Evolutionary conservation across 2,329 filamentous ascomycete genomes (phyloP), one percentile per base, ranked within the genome.

Genomic region (Penicillium sumatraense): DNA sequence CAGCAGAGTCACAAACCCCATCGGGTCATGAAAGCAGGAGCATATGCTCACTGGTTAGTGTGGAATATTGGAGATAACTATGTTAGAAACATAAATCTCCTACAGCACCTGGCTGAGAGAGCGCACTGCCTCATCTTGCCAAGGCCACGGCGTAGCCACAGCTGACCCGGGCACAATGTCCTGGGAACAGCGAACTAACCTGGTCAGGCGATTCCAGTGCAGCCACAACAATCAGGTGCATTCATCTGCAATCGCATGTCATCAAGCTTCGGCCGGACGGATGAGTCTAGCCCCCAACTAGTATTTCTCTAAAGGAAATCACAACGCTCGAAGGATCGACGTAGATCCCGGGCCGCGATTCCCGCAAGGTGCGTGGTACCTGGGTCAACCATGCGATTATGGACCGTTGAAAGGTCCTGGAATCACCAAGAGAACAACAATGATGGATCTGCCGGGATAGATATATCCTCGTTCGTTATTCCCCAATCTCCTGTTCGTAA

Each of bases 291-390:
- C n/a, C n/a, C n/a, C n/a, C n/a, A n/a, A n/a, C n/a, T n/a, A n/a
- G n/a, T n/a, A n/a, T n/a, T n/a, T n/a, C n/a, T n/a, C n/a, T n/a
- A n/a, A n/a, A n/a, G n/a, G n/a, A n/a, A n/a, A n/a, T n/a, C n/a
- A n/a, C n/a, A n/a, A n/a, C n/a, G n/a, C n/a, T n/a, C n/a, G n/a
- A n/a, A n/a, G n/a, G 10, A 24, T 11, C 49, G 14, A 26, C 33
- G 41, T 46, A 23, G 42, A 46, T 46, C 42, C 23, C 23, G 20
- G 18, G 24, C n/a, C 33, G 47, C 33, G 52, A 58, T 58, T 58
- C 52, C 49, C 31, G 24, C 56, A 58, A 55, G 56, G 52, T 58
- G n/a, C 52, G 33, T 45, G 14, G 18, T 23, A 31, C 49, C 26
- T 23, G 31, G 40, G 23, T 7, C 3, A 8, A 24, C 16, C 18